Percentiles rank a stretch among this genome's conserved stretches.
phyloP scores from a whole-genome alignment of 371 early-diverging fungal genomes.

The Polyrhizophydium stewartii region DNA sequence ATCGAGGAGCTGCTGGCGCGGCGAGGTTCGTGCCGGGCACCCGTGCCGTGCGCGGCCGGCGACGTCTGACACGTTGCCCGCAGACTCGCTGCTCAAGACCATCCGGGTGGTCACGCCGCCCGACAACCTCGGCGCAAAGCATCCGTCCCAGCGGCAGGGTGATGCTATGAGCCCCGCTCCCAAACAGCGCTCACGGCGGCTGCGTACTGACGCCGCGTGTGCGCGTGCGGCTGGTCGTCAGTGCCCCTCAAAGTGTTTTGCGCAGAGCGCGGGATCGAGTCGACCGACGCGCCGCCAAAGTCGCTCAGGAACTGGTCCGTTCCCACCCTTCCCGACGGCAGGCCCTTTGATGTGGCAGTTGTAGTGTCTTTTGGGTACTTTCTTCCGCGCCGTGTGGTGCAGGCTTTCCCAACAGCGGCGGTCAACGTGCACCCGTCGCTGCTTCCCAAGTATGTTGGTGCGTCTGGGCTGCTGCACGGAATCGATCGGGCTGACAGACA shows the following conservation, averaged over 20 bases:
- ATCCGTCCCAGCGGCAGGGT: background rate
- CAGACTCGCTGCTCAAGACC: slow-evolving; percentile 4
- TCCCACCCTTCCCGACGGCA: background rate
- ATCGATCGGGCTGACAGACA: background rate
- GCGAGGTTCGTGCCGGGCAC: background rate
- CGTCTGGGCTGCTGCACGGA: too few relatives aligned
- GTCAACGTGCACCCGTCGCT: slow-evolving; percentile 88
- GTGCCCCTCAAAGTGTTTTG: slow-evolving; percentile 45
- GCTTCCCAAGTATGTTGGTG: slow-evolving; percentile 68
- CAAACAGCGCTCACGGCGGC: too few relatives aligned
- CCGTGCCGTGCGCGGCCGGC: too few relatives aligned
- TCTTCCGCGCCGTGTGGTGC: slow-evolving; percentile 67
- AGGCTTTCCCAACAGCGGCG: slow-evolving; percentile 62
- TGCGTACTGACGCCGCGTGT: too few relatives aligned
- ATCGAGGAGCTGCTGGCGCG: slow-evolving; percentile 17
- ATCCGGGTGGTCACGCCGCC: slow-evolving; percentile 71
- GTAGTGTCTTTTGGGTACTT: slow-evolving; percentile 94
- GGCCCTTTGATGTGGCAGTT: slow-evolving; percentile 73
- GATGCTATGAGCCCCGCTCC: slow-evolving; percentile 11
- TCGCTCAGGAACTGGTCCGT: slow-evolving; percentile 37
- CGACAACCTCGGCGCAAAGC: slow-evolving; percentile 25
- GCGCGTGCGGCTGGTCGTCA: too few relatives aligned
- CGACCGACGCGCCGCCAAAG: slow-evolving; percentile 35
- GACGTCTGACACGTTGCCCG: too few relatives aligned
- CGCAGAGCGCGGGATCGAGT: slow-evolving; percentile 23